Conservation (phyloP, 148 eudicot species). For the Nyssa sinensis region DNA sequence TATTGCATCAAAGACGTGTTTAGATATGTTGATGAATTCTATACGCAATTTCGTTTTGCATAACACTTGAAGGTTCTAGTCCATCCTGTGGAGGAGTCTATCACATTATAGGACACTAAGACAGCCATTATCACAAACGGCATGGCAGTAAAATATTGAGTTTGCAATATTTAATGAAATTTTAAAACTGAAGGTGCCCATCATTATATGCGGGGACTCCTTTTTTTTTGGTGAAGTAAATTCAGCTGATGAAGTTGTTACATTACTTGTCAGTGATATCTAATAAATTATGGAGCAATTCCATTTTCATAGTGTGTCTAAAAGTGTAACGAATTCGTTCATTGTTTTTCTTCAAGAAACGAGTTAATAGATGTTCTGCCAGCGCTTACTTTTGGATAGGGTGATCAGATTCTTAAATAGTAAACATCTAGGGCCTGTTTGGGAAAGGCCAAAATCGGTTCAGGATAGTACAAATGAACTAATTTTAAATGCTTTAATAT, state of each 20-base stretch:
- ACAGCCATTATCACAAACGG: too few species aligned
- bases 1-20: background rate
- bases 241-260: background rate
- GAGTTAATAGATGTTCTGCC: background rate
- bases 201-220: too few species aligned
- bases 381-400: background rate
- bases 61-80: too few species aligned
- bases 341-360: too few species aligned
- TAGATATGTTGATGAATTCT: background rate
- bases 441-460: too few species aligned
- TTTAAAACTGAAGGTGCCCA: too few species aligned
- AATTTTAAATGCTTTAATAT: too few species aligned
- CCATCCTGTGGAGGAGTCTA: background rate
- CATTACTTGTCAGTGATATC: background rate
- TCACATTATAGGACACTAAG: background rate
- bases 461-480: too few species aligned
- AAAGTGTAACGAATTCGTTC: background rate
- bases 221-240: background rate
- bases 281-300: background rate
- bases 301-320: background rate
- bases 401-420: background rate
- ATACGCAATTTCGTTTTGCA: too few species aligned
- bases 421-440: too few species aligned
- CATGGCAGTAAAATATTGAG: too few species aligned
- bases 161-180: background rate